Conservation (phyloP, 2,329 filamentous ascomycete genomes). For the Penicillium verrucosum region DNA sequence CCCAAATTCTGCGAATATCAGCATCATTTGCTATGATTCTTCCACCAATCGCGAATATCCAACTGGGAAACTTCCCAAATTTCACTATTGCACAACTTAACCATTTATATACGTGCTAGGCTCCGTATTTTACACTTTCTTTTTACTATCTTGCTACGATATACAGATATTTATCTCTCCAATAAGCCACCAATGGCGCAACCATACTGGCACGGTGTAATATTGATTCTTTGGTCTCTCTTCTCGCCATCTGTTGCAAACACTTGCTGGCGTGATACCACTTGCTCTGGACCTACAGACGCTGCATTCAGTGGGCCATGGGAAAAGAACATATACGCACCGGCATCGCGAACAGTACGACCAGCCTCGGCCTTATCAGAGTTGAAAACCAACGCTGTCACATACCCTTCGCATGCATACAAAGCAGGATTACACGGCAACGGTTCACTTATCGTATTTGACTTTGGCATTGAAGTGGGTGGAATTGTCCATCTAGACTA, state of each 20-base stretch:
- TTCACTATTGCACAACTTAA: not conserved
- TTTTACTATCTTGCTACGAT: not conserved
- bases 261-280: slow-evolving; percentile 55
- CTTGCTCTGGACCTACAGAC: slow-evolving; percentile 50
- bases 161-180: not conserved
- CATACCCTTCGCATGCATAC: slow-evolving; percentile 31
- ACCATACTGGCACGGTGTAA: slow-evolving; percentile 6
- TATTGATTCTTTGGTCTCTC: slow-evolving; percentile 18
- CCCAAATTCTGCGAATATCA: slow-evolving; percentile 2
- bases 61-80: not conserved
- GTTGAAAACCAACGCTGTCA: slow-evolving; percentile 24
- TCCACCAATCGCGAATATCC: slow-evolving; percentile 14
- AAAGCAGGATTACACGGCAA: slow-evolving; percentile 42
- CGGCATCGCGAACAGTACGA: slow-evolving; percentile 49
- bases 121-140: not conserved
- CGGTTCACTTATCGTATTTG: slow-evolving; percentile 54
- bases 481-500: slow-evolving; percentile 55
- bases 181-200: slow-evolving; percentile 11
- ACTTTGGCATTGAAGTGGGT: slow-evolving; percentile 59
- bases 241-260: slow-evolving; percentile 15
- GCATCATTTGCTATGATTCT: slow-evolving; percentile 2
- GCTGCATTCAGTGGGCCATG: slow-evolving; percentile 56
- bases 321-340: slow-evolving; percentile 58
- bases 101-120: not conserved
- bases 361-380: slow-evolving; percentile 47